Evolutionary conservation across 179 eudicot genomes (phyloP).

Genomic region (Vitellaria paradoxa): DNA sequence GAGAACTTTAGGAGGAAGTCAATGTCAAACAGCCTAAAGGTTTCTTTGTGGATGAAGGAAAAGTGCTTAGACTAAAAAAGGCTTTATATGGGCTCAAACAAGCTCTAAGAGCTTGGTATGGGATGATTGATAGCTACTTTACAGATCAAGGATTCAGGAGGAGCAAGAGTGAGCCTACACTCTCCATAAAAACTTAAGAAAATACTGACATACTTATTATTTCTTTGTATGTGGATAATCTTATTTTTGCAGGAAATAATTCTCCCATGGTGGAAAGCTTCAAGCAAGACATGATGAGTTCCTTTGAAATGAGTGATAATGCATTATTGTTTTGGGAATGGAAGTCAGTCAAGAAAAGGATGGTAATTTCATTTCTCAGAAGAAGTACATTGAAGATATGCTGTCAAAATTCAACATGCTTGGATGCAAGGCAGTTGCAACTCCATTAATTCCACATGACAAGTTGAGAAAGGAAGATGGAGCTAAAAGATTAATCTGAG

Average conservation of each 20-base stretch:
- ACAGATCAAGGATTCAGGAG: neutral
- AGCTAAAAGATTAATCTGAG: neutral
- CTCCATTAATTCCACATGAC: neutral
- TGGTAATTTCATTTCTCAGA: neutral
- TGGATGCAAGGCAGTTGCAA: neutral
- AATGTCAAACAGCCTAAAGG: neutral
- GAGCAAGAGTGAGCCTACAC: slow-evolving; percentile 4
- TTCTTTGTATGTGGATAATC: slow-evolving; percentile 1
- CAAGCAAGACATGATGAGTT: neutral
- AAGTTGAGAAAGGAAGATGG: neutral
- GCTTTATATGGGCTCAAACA: slow-evolving; percentile 5
- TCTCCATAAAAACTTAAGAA: neutral
- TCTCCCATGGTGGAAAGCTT: neutral
- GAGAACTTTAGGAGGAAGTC: neutral
- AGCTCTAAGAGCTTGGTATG: slow-evolving; percentile 6
- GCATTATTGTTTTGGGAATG: neutral
- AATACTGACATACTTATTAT: neutral
- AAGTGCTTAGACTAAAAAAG: neutral
- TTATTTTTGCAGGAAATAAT: neutral
- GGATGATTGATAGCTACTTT: neutral
- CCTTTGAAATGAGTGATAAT: neutral
- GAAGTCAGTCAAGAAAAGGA: neutral
- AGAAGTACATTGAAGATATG: too few species aligned
- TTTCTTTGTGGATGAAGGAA: neutral
- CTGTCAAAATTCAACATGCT: neutral